phyloP scores from a whole-genome alignment of 2,329 filamentous ascomycete genomes.

The Xylaria sp. region DNA sequence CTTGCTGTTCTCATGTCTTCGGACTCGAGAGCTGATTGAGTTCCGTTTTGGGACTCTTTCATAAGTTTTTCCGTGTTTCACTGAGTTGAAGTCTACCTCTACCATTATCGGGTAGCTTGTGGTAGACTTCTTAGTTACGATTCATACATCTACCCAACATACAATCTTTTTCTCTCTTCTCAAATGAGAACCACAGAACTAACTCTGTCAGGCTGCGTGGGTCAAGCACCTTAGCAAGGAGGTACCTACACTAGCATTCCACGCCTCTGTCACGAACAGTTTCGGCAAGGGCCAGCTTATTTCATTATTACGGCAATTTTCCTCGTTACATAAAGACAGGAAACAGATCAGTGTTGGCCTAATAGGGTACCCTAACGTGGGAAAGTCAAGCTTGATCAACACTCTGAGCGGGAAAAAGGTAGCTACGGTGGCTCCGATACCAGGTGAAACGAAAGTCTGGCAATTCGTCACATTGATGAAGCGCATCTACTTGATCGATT shows the following conservation, averaged over 20 bases:
- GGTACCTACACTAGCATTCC: constrained; percentile 92
- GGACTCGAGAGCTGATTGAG: constrained; percentile 70
- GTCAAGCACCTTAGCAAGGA: constrained; percentile 87
- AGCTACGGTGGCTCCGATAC: constrained; percentile 90
- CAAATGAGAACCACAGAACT: not conserved
- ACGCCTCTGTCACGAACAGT: constrained; percentile 91
- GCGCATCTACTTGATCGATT: constrained; percentile 91
- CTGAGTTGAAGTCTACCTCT: constrained; percentile 95
- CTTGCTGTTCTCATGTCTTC: constrained; percentile 70
- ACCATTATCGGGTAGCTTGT: constrained; percentile 63
- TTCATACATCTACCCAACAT: constrained; percentile 74
- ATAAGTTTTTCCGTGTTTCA: constrained; percentile 78
- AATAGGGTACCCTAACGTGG: constrained; percentile 87
- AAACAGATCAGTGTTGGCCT: constrained; percentile 95
- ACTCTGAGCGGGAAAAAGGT: constrained; percentile 94
- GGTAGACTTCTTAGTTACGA: constrained; percentile 98
- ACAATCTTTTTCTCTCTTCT: not conserved
- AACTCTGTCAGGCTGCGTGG: constrained; percentile 73
- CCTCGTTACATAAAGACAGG: constrained; percentile 82
- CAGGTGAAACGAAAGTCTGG: constrained; percentile 97
- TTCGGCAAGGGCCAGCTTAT: constrained; percentile 97
- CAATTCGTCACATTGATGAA: constrained; percentile 97
- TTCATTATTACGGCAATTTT: constrained; percentile 90
- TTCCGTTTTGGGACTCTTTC: constrained; percentile 89
- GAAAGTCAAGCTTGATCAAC: constrained; percentile 93